Evolutionary conservation across 352 stramenopile species (phyloP), one percentile per base, ranked within the genome.

Genomic region (Phytophthora sojae): DNA sequence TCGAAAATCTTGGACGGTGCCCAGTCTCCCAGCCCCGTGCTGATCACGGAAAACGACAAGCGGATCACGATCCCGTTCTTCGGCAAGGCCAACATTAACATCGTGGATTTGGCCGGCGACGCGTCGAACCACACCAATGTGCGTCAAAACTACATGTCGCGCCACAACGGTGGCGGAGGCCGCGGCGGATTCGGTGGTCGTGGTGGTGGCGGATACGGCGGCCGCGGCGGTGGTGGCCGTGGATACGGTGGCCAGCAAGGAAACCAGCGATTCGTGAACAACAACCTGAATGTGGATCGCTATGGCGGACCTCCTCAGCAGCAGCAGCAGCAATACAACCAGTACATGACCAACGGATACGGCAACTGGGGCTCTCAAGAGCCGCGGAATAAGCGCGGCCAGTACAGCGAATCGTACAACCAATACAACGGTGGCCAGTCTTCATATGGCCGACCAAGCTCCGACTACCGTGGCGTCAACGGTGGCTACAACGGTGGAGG

Each of bases 1-100:
- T 96, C 83, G 25, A 64, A 73, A 9, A 81, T 93, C 19, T 67
- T 96, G 30, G 81, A 90, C 0, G 82, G 80, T 21, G 86, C 88
- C 0, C 44, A 80, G 1, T 6, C 57, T 7, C 83, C 85, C 0
- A 72, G 72, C 3, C 69, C 73, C 0, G 74, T 89, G 49, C 64
- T 96, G 19, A 69, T 93, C 15, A 81, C 82, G 3, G 72, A 86
- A 0, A 81, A 81, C 21, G 88, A 96, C 65, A 82, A 80, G 37
- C 75, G 81, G 25, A 93, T 96, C 45, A 83, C 77, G 17, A 91
- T 94, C 21, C 88, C 88, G 32, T 93, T 92, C 75, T 92, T 96
- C 21, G 88, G 86, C 49, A 92, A 90, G 56, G 85, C 82, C 15
- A 93, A 93, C 73, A 96, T 96, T 70, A 94, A 88, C 61, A 94